Evolutionary conservation across 495 filamentous ascomycete genomes (phyloP).

Genomic region (Hypoxylon perforatum): DNA sequence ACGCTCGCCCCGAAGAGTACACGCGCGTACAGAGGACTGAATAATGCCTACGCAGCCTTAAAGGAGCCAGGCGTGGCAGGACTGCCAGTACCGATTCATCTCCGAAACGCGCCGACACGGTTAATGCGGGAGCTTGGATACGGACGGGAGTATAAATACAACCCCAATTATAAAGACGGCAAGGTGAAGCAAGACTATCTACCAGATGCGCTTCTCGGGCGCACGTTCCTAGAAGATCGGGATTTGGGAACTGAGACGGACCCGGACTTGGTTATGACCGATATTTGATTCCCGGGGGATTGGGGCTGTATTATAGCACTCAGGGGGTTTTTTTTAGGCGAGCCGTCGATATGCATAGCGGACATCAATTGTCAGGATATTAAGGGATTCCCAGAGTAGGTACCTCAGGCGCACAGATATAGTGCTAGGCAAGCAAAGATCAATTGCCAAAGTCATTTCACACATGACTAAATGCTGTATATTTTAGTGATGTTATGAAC

Average conservation of each 20-base stretch:
- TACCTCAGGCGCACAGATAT: neutral
- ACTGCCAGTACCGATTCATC: constrained; percentile 83
- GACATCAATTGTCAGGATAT: neutral
- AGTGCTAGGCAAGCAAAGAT: neutral
- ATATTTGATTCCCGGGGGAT: constrained; percentile 21
- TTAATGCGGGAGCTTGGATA: constrained; percentile 94
- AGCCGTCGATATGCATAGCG: neutral
- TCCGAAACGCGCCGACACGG: constrained; percentile 90
- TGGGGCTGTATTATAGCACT: constrained; percentile 7
- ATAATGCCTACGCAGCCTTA: constrained; percentile 78
- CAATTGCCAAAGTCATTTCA: neutral
- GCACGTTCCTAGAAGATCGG: constrained; percentile 80
- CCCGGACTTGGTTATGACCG: constrained; percentile 59
- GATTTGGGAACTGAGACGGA: constrained; percentile 86
- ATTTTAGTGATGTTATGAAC: no score
- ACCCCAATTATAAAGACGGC: constrained; percentile 88
- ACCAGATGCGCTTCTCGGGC: constrained; percentile 74
- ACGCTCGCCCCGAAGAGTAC: constrained; percentile 86
- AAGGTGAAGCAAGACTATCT: constrained; percentile 90
- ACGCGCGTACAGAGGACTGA: constrained; percentile 83
- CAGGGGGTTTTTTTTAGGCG: neutral
- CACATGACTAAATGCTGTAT: neutral
- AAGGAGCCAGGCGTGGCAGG: constrained; percentile 81
- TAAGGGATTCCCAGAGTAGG: neutral
- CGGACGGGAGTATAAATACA: constrained; percentile 95